Percentiles rank a stretch among this genome's conserved stretches.
These are phyloP conservation scores for Nowakowskiella sp. DNA, from an alignment of 192 early-diverging fungal genomes.

Conservation along the genomic window DNA sequence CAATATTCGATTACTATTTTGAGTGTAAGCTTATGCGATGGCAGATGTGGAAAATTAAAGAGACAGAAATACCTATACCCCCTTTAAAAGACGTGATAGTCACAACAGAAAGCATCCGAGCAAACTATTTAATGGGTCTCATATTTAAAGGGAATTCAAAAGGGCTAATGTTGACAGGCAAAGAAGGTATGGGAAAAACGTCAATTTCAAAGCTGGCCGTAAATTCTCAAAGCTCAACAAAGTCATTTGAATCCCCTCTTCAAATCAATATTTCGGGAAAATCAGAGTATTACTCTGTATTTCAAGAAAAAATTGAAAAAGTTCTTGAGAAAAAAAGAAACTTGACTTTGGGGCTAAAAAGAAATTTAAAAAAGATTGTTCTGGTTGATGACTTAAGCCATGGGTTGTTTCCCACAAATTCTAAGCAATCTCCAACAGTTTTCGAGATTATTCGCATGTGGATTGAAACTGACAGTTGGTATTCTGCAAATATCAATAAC, in stretches of 20 bases:
- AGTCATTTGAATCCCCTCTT: not conserved
- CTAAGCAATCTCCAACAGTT: not conserved
- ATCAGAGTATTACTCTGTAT: not conserved
- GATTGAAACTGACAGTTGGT: constrained; percentile 22
- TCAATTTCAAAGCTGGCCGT: constrained; percentile 4
- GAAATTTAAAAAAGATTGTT: constrained; percentile 5
- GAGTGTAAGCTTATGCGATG: constrained; percentile 22
- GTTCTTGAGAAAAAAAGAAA: constrained; percentile 15
- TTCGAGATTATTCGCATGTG: constrained; percentile 15
- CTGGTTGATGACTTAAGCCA: constrained; percentile 23
- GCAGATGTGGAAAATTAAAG: constrained; percentile 14
- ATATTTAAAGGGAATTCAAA: constrained; percentile 2
- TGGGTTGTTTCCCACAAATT: no score
- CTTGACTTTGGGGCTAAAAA: constrained; percentile 12
- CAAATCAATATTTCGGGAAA: not conserved
- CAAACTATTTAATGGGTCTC: constrained; percentile 16
- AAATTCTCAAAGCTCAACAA: no score
- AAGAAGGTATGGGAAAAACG: constrained; percentile 20
- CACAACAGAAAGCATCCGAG: constrained; percentile 12
- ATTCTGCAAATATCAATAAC: constrained; percentile 3
- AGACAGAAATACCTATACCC: not conserved
- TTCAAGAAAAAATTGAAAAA: constrained; percentile 6
- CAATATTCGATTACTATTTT: constrained; percentile 29
- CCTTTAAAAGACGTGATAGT: constrained; percentile 10
- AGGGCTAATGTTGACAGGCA: constrained; percentile 13